Evolutionary conservation across 2,329 filamentous ascomycete genomes (phyloP).

Genomic region (Sarocladiaceae sp.): DNA sequence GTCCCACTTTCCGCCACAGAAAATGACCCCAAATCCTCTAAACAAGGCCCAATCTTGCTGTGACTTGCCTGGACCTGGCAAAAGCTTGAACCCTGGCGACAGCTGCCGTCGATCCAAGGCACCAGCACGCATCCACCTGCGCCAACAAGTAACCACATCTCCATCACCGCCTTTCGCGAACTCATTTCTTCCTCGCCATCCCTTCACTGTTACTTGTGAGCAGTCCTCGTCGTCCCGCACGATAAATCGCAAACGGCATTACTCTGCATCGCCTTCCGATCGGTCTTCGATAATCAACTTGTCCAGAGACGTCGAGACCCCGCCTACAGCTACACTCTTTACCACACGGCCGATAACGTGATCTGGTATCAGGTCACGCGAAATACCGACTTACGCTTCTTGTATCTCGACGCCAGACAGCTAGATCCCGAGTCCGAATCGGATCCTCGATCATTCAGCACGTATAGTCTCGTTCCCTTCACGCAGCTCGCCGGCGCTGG

Average conservation of each 20-base stretch:
- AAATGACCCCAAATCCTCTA: not conserved
- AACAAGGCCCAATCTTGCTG: not conserved
- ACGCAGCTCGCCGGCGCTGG: conserved; percentile 10
- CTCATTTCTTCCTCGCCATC: not conserved
- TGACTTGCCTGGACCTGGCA: not conserved
- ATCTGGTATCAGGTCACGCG: not conserved
- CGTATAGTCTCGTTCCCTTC: not conserved
- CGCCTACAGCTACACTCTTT: not conserved
- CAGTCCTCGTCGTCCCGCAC: not conserved
- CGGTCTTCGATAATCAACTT: not conserved
- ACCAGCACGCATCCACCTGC: conserved; percentile 5
- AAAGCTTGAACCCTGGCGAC: conserved; percentile 7
- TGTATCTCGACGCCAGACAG: not conserved
- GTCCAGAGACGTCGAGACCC: not conserved
- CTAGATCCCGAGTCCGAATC: not conserved
- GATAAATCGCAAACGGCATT: not conserved
- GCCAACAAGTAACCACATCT: conserved; percentile 2
- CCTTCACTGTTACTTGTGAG: not conserved
- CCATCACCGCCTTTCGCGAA: conserved; percentile 7
- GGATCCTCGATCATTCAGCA: not conserved
- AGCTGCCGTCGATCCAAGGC: conserved; percentile 3
- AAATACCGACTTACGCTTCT: not conserved
- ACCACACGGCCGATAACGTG: conserved; percentile 2
- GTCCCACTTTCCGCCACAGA: conserved; percentile 1
- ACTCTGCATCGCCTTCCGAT: not conserved